phyloP scores from a whole-genome alignment of 257 asterid genomes.

The Solanum gandarillasii region DNA sequence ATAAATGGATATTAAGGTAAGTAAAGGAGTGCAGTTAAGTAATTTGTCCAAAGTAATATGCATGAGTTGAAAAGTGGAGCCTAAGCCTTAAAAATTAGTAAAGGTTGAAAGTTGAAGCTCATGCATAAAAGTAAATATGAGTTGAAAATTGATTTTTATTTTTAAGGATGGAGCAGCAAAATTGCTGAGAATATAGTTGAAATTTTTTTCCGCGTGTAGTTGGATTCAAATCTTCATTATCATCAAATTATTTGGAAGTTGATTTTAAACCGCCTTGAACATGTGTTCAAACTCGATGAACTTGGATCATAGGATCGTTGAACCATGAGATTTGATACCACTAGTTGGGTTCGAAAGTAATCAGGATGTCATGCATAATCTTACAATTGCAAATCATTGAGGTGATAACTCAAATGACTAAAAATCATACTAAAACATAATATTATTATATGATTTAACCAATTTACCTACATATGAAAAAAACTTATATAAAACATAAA shows the following conservation, averaged over 20 bases:
- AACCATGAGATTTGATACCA: background rate
- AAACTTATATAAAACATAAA: background rate
- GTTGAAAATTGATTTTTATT: background rate
- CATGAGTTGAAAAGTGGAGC: background rate
- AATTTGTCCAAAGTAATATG: background rate
- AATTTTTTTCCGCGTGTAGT: too few species aligned
- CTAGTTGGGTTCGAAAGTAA: too few species aligned
- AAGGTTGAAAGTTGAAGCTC: background rate
- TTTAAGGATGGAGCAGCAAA: background rate
- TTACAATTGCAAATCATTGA: too few species aligned
- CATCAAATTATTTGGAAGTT: background rate
- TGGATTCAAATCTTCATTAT: too few species aligned
- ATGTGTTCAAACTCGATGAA: background rate
- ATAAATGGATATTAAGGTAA: too few species aligned
- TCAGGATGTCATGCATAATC: too few species aligned
- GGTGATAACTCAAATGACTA: background rate
- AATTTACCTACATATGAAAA: background rate
- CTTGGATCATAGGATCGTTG: background rate
- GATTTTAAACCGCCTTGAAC: background rate
- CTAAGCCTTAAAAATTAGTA: background rate
- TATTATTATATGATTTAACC: background rate
- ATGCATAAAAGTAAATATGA: background rate
- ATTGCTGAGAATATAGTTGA: background rate
- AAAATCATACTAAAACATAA: too few species aligned
- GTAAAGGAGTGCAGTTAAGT: too few species aligned